Percentiles rank a stretch among this genome's conserved stretches.
Conservation (phyloP, 306 rosid species). For the Rosa lucieae region DNA sequence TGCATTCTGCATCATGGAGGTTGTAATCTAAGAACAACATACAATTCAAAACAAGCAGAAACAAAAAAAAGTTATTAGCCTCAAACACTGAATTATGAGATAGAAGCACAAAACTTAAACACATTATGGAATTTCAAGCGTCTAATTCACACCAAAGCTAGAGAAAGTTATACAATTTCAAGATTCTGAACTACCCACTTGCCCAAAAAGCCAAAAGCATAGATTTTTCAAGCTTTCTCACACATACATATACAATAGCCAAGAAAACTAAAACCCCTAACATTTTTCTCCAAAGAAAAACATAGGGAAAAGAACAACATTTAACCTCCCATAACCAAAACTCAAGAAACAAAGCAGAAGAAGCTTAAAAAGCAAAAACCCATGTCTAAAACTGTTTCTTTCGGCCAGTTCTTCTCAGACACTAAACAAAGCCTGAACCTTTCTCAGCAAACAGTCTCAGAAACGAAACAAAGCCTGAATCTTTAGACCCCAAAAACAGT, state of each 20-base stretch:
- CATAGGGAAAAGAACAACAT: background rate
- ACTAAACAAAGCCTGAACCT: background rate
- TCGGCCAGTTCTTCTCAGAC: background rate
- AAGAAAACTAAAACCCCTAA: background rate
- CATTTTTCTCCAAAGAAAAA: background rate
- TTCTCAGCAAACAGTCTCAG: background rate
- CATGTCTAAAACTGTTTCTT: background rate
- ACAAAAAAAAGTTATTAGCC: background rate
- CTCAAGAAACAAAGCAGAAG: background rate
- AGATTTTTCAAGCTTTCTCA: background rate
- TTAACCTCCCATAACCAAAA: background rate
- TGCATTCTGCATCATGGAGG: slow-evolving; percentile 9
- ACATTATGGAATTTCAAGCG: background rate
- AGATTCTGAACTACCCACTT: background rate
- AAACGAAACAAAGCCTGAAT: background rate
- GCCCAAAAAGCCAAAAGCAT: background rate
- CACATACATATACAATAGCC: background rate
- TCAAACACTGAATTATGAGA: slow-evolving; percentile 5
- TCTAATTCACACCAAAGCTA: background rate
- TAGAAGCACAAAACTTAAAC: background rate
- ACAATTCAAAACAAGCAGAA: background rate
- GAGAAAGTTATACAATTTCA: background rate
- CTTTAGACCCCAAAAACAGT: background rate
- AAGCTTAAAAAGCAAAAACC: background rate
- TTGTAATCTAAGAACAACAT: slow-evolving; percentile 12